These are phyloP conservation scores for Trypanosoma melophagium DNA, from an alignment of 208 protist species.

Conservation along the genomic window DNA sequence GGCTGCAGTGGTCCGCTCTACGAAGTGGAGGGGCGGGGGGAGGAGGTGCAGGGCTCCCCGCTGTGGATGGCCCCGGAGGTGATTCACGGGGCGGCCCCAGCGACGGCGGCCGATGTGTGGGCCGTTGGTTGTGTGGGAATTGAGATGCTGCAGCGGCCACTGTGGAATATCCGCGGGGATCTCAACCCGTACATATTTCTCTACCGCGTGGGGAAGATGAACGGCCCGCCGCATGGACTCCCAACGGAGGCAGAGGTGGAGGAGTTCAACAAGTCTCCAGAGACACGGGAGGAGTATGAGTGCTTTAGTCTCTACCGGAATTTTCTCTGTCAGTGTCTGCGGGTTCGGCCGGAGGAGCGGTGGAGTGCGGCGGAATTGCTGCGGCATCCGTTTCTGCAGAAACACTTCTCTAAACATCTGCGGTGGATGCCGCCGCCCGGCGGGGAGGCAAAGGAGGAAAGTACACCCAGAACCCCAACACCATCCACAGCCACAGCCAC, in stretches of 20 bases:
- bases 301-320: constrained; percentile 49
- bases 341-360: constrained; percentile 46
- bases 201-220: constrained; percentile 46
- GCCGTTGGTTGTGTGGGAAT: constrained; percentile 77
- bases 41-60: constrained; percentile 45
- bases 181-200: constrained; percentile 52
- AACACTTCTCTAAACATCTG: constrained; percentile 41
- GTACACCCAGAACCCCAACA: constrained; percentile 15
- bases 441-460: no score
- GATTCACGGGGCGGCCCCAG: constrained; percentile 35
- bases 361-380: constrained; percentile 47
- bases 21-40: constrained; percentile 13
- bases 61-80: constrained; percentile 84
- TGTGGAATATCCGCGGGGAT: constrained; percentile 37
- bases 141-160: constrained; percentile 67
- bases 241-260: constrained; percentile 48
- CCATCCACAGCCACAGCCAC: no score
- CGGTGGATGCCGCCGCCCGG: constrained; percentile 38
- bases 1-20: constrained; percentile 48
- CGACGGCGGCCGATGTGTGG: constrained; percentile 66
- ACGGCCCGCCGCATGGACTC: constrained; percentile 47
- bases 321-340: constrained; percentile 52
- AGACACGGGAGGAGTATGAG: constrained; percentile 31
- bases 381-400: constrained; percentile 50
- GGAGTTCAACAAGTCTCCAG: constrained; percentile 9